These are phyloP conservation scores for Maudiozyma humilis DNA, from an alignment of 1,139 yeast genomes.

Conservation along the genomic window DNA sequence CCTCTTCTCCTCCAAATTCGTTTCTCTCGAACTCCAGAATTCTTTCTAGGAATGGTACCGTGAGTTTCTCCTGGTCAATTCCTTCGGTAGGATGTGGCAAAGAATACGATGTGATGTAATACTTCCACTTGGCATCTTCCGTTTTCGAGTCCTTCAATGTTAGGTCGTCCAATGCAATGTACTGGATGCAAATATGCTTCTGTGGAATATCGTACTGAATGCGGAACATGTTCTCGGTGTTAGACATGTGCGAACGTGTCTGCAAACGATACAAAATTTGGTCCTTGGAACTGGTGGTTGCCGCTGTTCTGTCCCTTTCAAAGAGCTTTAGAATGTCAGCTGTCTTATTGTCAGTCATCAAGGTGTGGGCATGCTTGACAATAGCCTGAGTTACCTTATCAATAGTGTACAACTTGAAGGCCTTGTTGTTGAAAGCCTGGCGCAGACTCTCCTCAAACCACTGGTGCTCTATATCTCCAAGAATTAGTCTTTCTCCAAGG, in stretches of 20 bases:
- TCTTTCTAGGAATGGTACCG: conserved; percentile 64
- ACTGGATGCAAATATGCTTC: conserved; percentile 62
- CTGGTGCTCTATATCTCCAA: conserved; percentile 88
- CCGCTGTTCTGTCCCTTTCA: conserved; percentile 62
- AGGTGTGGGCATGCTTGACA: conserved; percentile 77
- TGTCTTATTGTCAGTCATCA: conserved; percentile 73
- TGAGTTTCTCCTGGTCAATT: conserved; percentile 69
- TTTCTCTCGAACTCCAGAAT: conserved; percentile 47
- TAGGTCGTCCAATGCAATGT: conserved; percentile 78
- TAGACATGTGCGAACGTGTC: conserved; percentile 70
- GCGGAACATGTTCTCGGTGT: conserved; percentile 89
- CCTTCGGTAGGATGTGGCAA: conserved; percentile 98
- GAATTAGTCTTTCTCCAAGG: conserved; percentile 69
- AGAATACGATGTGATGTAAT: conserved; percentile 83
- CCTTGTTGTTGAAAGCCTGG: conserved; percentile 89
- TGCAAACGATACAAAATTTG: conserved; percentile 88
- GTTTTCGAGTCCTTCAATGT: conserved; percentile 72
- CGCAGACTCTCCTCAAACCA: conserved; percentile 94
- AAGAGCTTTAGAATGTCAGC: conserved; percentile 73
- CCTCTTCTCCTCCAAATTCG: conserved; percentile 16
- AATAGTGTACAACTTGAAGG: conserved; percentile 83
- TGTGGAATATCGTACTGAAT: conserved; percentile 56
- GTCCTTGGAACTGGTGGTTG: conserved; percentile 64
- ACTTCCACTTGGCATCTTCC: conserved; percentile 80
- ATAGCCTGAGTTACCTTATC: conserved; percentile 88